Evolutionary conservation across 768 basidiomycete species (phyloP), one percentile per base, ranked within the genome.

Genomic region (Podaxis pistillaris): DNA sequence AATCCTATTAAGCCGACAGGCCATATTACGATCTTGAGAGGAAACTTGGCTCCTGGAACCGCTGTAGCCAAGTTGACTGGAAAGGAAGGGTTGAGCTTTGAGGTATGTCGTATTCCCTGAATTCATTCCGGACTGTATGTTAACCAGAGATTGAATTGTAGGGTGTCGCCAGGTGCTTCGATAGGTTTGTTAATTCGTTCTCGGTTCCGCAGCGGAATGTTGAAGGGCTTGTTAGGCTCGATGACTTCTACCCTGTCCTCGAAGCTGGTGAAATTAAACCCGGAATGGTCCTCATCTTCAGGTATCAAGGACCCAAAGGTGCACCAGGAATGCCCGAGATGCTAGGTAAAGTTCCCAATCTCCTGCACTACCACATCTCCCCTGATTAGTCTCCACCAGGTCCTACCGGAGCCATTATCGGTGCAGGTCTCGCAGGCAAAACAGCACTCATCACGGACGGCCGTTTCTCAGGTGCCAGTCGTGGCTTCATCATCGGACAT

Each of bases 1-100:
- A 83, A 93, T 69, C 93, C 95, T 9, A 90, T 97, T 76, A 96
- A 97, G 72, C 70, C 78, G 24, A 94, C 88, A 2, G 95, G 95
- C 1, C 95, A 96, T 74, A 74, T 97, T 67, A 88, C 87, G 12
- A 94, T 98, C 68, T 75, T 98, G 64, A 83, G 87, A 56, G 95
- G 95, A n/a, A 95, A 91, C 74, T 78, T 98, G 47, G 88, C 91
- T 2, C 95, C 95, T 0, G 91, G 83, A 54, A 88, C 88, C 0
- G 89, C 93, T 30, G 94, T 98, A 19, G 93, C 94, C 15, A 98
- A 98, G 75, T 78, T 97, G 65, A 96, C 95, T 5, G 94, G 95
- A 13, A 95, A 96, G 75, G 95, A 97, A 75, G 95, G 95, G 4
- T 73, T 86, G 56, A 81, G 76, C 22, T 97, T 97, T 66, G 90